A percentile compares a stretch with the other conserved stretches of the same genome.
These are phyloP conservation scores for Tetrahymena thermophila DNA, from an alignment of 73 alveolate species.

Conservation along the genomic window DNA sequence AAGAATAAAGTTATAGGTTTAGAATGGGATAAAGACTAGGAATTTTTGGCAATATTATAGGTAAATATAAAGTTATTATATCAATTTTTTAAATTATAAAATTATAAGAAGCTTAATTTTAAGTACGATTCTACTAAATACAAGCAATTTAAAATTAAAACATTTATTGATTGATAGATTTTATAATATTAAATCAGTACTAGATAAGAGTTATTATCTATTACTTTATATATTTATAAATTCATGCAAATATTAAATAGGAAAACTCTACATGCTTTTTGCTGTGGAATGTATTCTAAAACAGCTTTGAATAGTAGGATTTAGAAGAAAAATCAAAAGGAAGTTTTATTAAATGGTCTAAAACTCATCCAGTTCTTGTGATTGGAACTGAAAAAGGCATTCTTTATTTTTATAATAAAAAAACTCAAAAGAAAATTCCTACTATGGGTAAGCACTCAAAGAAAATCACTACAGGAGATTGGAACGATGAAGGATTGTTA, in stretches of 20 bases:
- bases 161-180: not conserved
- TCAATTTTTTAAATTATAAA: no score
- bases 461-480: slow-evolving; percentile 85
- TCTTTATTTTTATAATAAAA: slow-evolving; percentile 93
- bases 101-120: not conserved
- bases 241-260: not conserved
- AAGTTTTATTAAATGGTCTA: slow-evolving; percentile 91
- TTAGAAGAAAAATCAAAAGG: slow-evolving; percentile 63
- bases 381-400: slow-evolving; percentile 98
- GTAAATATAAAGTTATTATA: slow-evolving; percentile 28
- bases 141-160: not conserved
- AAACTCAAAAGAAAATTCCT: slow-evolving; percentile 88
- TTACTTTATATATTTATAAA: not conserved
- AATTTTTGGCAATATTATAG: slow-evolving; percentile 88
- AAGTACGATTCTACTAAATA: no score
- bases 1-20: slow-evolving; percentile 71
- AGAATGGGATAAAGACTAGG: slow-evolving; percentile 96
- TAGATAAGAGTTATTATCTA: not conserved
- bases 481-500: slow-evolving; percentile 82
- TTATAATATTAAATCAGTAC: not conserved
- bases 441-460: slow-evolving; percentile 97
- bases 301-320: slow-evolving; percentile 37
- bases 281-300: slow-evolving; percentile 50
- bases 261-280: not conserved
- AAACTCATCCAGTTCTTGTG: slow-evolving; percentile 85